These are phyloP conservation scores for Earliella scabrosa DNA, from an alignment of 1,284 basidiomycete genomes.

Conservation along the genomic window DNA sequence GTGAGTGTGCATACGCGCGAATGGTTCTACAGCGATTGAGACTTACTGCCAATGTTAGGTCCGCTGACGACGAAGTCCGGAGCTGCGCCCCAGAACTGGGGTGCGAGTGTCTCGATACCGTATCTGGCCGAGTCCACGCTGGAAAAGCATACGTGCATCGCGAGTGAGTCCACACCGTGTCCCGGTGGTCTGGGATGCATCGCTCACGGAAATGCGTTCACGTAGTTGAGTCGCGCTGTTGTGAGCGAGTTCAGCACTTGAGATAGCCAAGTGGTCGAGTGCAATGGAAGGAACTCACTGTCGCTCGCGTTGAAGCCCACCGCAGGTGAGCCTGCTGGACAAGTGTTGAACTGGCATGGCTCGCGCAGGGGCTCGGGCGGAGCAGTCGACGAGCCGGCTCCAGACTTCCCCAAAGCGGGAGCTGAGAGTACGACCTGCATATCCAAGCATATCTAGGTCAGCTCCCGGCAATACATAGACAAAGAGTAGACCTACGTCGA, in stretches of 20 bases:
- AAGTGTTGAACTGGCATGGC: constrained; percentile 47
- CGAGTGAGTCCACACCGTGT: neutral
- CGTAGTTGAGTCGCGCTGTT: constrained; percentile 41
- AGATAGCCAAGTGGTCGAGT: too few species aligned
- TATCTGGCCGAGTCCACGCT: constrained; percentile 47
- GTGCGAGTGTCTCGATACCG: constrained; percentile 51
- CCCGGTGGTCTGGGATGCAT: neutral
- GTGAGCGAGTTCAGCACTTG: too few species aligned
- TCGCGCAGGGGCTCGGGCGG: constrained; percentile 29
- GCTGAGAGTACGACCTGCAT: constrained; percentile 44
- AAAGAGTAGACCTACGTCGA: constrained; percentile 42
- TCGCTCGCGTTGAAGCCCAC: constrained; percentile 31
- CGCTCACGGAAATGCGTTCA: constrained; percentile 35
- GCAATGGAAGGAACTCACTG: too few species aligned
- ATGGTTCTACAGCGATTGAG: neutral
- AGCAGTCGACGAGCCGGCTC: constrained; percentile 42
- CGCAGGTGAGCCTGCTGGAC: constrained; percentile 46
- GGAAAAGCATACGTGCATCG: neutral
- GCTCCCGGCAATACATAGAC: too few species aligned
- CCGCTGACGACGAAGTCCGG: constrained; percentile 57
- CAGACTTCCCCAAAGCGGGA: constrained; percentile 46
- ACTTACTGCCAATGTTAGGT: constrained; percentile 53
- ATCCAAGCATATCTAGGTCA: too few species aligned
- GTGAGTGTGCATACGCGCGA: neutral
- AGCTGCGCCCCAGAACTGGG: constrained; percentile 42